Evolutionary conservation across 441 rosid species (phyloP).

Genomic region (Omphalea diandra): DNA sequence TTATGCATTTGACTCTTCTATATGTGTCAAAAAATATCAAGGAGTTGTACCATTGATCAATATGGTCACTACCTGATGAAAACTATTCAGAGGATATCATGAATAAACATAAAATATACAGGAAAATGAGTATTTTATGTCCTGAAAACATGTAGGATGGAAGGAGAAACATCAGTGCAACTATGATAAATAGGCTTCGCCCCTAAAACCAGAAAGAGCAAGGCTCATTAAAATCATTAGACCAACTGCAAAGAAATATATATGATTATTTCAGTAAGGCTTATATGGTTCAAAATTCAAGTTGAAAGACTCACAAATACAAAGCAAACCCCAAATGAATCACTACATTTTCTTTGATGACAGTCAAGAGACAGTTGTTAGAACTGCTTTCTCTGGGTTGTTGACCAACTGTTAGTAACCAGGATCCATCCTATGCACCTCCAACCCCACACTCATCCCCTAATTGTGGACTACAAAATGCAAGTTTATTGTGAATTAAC

Average conservation of each 20-base stretch:
- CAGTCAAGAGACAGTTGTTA: background rate
- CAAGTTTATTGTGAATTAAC: background rate
- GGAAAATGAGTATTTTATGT: background rate
- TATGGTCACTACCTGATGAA: background rate
- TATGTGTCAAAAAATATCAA: background rate
- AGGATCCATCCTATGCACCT: background rate
- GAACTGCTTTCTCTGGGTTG: background rate
- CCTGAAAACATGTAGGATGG: background rate
- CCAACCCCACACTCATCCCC: background rate
- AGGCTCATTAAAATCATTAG: background rate
- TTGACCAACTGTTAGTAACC: background rate
- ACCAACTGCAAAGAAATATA: background rate
- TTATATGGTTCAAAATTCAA: background rate
- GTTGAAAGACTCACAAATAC: background rate
- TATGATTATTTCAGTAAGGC: background rate
- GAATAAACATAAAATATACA: background rate
- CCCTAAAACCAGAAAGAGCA: background rate
- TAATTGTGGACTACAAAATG: background rate
- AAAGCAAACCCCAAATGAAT: background rate
- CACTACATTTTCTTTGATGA: background rate
- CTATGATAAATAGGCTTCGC: background rate
- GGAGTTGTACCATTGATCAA: background rate
- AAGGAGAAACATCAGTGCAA: background rate
- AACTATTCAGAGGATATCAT: background rate
- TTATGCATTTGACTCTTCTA: background rate